Percentiles rank a stretch among this genome's conserved stretches.
phyloP scores from a whole-genome alignment of 768 basidiomycete species.

The Pholiota molesta region DNA sequence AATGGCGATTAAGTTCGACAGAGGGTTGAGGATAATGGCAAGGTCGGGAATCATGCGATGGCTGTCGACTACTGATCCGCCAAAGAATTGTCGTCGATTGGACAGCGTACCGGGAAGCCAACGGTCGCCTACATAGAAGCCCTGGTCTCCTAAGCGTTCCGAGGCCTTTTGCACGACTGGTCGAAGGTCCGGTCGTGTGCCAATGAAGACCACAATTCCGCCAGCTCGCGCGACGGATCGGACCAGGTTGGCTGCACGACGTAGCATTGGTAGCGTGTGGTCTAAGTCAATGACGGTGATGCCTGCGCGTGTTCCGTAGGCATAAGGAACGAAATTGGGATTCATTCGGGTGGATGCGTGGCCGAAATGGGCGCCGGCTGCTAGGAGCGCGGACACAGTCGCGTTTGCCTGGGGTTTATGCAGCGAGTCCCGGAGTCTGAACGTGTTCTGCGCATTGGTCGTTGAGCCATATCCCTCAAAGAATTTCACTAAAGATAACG shows the following conservation, averaged over 20 bases:
- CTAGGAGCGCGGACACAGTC: constrained; percentile 88
- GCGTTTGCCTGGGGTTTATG: constrained; percentile 68
- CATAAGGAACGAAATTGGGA: constrained; percentile 88
- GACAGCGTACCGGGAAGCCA: constrained; percentile 98
- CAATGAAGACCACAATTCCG: constrained; percentile 89
- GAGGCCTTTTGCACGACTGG: constrained; percentile 79
- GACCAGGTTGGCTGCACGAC: constrained; percentile 87
- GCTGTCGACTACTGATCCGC: constrained; percentile 52
- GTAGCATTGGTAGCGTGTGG: constrained; percentile 87
- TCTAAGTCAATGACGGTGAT: constrained; percentile 95
- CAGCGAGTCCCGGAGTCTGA: constrained; percentile 71
- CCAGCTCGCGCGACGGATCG: constrained; percentile 79
- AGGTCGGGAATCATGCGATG: constrained; percentile 80
- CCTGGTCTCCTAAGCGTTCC: constrained; percentile 76
- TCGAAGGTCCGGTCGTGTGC: constrained; percentile 80
- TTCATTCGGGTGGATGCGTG: constrained; percentile 85
- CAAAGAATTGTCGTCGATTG: constrained; percentile 77
- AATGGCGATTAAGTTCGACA: constrained; percentile 82
- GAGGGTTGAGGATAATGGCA: constrained; percentile 89
- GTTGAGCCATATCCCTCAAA: constrained; percentile 80
- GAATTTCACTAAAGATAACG: constrained; percentile 49
- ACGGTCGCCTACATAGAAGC: constrained; percentile 81
- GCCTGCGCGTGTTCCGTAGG: constrained; percentile 89
- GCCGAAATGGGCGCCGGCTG: constrained; percentile 93
- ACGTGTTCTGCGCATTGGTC: constrained; percentile 66